Percentiles rank a stretch among this genome's conserved stretches.
These are phyloP conservation scores for Polyporus arcularius DNA, from an alignment of 768 basidiomycete genomes.

Conservation along the genomic window DNA sequence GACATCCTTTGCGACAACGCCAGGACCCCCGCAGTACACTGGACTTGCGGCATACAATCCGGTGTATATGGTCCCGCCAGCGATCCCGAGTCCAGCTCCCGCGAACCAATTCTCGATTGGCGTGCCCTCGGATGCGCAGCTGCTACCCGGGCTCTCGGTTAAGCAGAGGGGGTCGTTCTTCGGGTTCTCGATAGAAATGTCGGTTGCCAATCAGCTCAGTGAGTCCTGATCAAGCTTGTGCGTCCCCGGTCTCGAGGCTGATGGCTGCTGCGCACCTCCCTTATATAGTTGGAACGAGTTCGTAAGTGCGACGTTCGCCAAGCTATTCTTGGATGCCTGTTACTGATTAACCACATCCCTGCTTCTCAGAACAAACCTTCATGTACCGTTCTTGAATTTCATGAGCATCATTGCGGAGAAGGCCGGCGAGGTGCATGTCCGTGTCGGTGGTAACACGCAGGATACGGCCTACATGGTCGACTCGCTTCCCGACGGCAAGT, in stretches of 20 bases:
- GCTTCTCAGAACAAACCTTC: slow-evolving; percentile 43
- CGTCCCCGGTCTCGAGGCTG: background rate
- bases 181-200: slow-evolving; percentile 77
- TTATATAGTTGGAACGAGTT: slow-evolving; percentile 2
- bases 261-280: background rate
- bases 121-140: background rate
- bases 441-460: slow-evolving; percentile 82
- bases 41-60: slow-evolving; percentile 53
- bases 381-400: slow-evolving; percentile 72
- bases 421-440: slow-evolving; percentile 59
- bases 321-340: slow-evolving; percentile 43
- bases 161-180: slow-evolving; percentile 55
- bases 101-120: slow-evolving; percentile 25
- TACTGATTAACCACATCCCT: background rate
- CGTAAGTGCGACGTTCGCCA: slow-evolving; percentile 19
- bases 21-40: slow-evolving; percentile 43
- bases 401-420: slow-evolving; percentile 69
- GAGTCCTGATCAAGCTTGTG: slow-evolving; percentile 30
- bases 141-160: slow-evolving; percentile 37
- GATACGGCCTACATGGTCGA: slow-evolving; percentile 58
- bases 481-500: slow-evolving; percentile 46
- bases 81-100: slow-evolving; percentile 24
- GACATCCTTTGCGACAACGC: slow-evolving; percentile 19
- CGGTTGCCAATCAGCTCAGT: slow-evolving; percentile 66
- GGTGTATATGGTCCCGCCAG: slow-evolving; percentile 44